Base-by-base conservation (phyloP, 768 basidiomycete genomes). In the Rhodocollybia butyracea region DNA sequence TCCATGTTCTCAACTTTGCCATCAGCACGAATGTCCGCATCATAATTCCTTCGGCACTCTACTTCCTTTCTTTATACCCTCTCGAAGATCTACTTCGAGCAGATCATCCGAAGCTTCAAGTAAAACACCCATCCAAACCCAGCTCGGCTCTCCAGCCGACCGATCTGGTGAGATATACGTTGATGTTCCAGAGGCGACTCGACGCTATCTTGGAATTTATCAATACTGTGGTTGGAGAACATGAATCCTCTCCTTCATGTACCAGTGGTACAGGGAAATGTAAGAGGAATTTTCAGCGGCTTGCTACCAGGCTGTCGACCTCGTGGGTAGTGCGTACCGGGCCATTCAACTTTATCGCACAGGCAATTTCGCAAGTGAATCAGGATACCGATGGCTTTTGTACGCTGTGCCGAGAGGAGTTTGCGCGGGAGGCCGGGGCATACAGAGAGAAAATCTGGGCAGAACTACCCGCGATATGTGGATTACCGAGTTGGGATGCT, bases 61-160 rank as follows among this genome's bases (percentile, higher is more conserved):
- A 83, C 60, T 83, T 83, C 66, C 73, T 84, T n/a, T 82, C 82
- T 26, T 63, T 83, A 12, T 84, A 85, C 59, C 74, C 76, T 5
- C 69, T 85, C 31, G 64, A 70, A 38, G 79, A 80, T 55, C 66
- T 83, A 19, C 67, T 83, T 8, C 65, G 70, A 10, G 76, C 59
- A 15, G 77, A 82, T 50, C 83, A 84, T 58, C 77, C 80, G 0
- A 85, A 85, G 64, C 74, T 85, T 11, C 58, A 63, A 36, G 60
- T 75, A 32, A 63, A 75, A 24, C 78, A 82, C 60, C 76, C 78
- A 5, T 80, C 82, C 1, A 74, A 74, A 22, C 81, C 81, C 1
- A 76, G 78, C 5, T 76, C 76, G 5, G 59, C 65, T 21, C 63
- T 85, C 12, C 65, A 69, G 5, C 58, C 73, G 10, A 52, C 65